These are phyloP conservation scores for Clonostachys rosea DNA, from an alignment of 2,329 filamentous ascomycete species.

Conservation along the genomic window DNA sequence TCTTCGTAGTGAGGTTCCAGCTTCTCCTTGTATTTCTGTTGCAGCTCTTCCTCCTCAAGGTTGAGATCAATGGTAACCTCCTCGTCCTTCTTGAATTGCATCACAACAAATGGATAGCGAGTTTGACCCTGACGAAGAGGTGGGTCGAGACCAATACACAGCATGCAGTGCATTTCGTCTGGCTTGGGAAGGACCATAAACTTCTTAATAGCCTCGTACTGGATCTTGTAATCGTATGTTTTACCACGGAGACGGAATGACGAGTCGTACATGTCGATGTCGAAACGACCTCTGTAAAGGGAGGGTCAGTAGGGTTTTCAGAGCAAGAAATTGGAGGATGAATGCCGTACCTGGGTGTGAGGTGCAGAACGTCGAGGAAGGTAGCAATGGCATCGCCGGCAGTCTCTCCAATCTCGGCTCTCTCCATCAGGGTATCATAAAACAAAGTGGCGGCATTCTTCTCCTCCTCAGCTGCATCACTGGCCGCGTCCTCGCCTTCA, in stretches of 20 bases:
- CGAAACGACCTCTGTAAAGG: conserved; percentile 81
- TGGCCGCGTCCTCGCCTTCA: conserved; percentile 66
- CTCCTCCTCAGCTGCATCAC: conserved; percentile 59
- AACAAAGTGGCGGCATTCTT: conserved; percentile 96
- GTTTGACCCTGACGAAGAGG: conserved; percentile 96
- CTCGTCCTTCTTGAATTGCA: conserved; percentile 98
- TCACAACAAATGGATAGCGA: conserved; percentile 95
- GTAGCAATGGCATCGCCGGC: conserved; percentile 98
- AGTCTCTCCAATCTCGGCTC: conserved; percentile 97
- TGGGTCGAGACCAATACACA: conserved; percentile 90
- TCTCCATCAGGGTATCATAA: conserved; percentile 96
- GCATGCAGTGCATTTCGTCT: conserved; percentile 94
- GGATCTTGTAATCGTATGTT: conserved; percentile 99
- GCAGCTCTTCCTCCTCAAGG: conserved; percentile 84
- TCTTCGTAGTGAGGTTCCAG: conserved; percentile 87
- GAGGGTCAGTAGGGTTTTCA: conserved; percentile 6
- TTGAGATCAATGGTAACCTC: conserved; percentile 96
- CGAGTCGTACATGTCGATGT: conserved; percentile 98
- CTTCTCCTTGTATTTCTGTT: conserved; percentile 84
- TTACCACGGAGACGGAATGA: conserved; percentile 97
- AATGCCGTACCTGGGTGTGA: conserved; percentile 73
- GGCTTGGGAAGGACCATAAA: conserved; percentile 98
- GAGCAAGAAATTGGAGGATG: conserved; percentile 6
- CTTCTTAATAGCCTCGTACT: conserved; percentile 96
- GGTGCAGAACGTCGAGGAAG: conserved; percentile 93